Base-by-base conservation (phyloP, 176 grass and related monocot species). In the Ensete ventricosum region DNA sequence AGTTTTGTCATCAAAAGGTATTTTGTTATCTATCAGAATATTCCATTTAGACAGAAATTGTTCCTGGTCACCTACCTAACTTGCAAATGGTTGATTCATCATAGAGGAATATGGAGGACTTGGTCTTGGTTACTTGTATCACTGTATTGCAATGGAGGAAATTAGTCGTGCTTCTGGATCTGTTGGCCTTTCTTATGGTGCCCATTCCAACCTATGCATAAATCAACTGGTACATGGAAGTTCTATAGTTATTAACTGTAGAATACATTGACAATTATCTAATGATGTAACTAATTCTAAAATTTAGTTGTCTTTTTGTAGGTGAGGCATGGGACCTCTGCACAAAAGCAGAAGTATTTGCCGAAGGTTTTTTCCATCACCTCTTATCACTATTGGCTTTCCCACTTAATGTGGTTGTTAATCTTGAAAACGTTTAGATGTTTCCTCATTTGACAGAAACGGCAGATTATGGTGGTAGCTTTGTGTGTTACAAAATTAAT, bases 71-170 rank as follows among this genome's bases (percentile, higher is more conserved):
- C 14, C 22, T 1, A 55, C n/a, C 53, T 78, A 26, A 57, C 13
- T 78, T 64, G 2, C 7, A 17, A 72, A 78, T 65, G n/a, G 20
- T 29, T 76, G 25, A 17, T 71, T 23, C 27, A 8, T 85, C 50
- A 21, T 25, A 92, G 94, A 93, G 84, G 94, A 97, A 74, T 93
- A 90, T 71, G 94, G 94, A 66, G 94, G 94, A 60, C 81, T 93
- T 60, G 94, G 94, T 14, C 81, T 97, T 5, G 94, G 94, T 9
- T 97, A 97, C 82, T 64, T 83, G 77, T 97, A 97, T 82, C 94
- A 97, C 85, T 97, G 94, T 83, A 91, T 97, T 76, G 85, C 94
- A 80, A 93, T 97, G 94, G 94, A 97, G 80, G 94, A 97, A 82
- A 91, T 97, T 69, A 88, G 85, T 76, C 83, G 94, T 74, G 94